Conservation (phyloP, 106 monocot genomes). For the Acorus gramineus region DNA sequence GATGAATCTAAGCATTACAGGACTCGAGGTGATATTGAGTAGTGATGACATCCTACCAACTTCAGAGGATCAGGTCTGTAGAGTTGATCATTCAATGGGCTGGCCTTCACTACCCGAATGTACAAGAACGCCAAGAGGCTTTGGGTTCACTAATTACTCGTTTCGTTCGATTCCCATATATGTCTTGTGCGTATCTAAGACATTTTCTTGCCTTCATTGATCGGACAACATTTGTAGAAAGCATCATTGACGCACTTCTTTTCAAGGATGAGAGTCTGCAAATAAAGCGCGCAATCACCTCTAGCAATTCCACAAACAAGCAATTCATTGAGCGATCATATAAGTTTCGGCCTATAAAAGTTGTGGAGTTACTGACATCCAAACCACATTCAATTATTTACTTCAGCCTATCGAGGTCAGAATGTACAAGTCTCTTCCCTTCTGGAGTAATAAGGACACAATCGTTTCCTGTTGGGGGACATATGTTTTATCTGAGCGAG, state of each 20-base stretch:
- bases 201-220: constrained; percentile 10
- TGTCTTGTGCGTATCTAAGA: constrained; percentile 20
- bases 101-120: constrained; percentile 9
- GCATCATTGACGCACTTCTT: constrained; percentile 19
- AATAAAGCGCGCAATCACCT: constrained; percentile 9
- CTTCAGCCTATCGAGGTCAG: constrained; percentile 15
- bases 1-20: constrained; percentile 13
- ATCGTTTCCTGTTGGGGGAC: too few relatives aligned
- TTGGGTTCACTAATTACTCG: constrained; percentile 3
- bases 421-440: too few relatives aligned
- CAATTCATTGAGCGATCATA: constrained; percentile 5
- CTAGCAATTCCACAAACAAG: neutral
- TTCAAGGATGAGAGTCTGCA: constrained; percentile 18
- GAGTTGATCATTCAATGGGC: constrained; percentile 21
- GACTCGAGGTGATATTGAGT: constrained; percentile 15
- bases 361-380: constrained; percentile 17
- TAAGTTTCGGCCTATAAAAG: constrained; percentile 2
- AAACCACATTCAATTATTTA: constrained; percentile 22
- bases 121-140: constrained; percentile 17
- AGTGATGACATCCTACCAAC: constrained; percentile 22
- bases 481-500: too few relatives aligned
- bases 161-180: constrained; percentile 16
- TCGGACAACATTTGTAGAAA: constrained; percentile 9
- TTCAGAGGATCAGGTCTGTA: constrained; percentile 16
- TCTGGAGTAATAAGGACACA: too few relatives aligned